Evolutionary conservation across 148 eudicot genomes (phyloP).

Genomic region (Amaranthus cruentus): DNA sequence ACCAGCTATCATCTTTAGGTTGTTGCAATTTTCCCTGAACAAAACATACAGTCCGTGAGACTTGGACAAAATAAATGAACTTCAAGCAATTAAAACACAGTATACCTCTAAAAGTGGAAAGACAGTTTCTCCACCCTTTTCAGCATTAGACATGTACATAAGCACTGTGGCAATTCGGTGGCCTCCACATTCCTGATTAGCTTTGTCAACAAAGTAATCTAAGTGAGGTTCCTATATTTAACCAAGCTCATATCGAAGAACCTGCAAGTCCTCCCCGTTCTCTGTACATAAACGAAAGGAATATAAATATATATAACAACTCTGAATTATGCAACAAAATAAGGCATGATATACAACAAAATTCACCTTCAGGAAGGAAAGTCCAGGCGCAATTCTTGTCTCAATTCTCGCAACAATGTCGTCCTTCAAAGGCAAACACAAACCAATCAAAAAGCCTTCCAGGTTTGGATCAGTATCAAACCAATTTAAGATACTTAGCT

Average conservation of each 20-base stretch:
- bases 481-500: no score
- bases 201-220: conserved; percentile 71
- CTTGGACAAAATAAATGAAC: background rate
- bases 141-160: conserved; percentile 80
- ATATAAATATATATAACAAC: conserved; percentile 4
- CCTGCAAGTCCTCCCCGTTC: conserved; percentile 85
- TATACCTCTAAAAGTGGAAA: conserved; percentile 71
- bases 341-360: background rate
- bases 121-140: conserved; percentile 86
- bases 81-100: background rate
- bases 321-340: background rate
- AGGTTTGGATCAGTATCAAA: background rate
- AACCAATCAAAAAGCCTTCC: background rate
- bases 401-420: conserved; percentile 64
- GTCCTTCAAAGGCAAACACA: conserved; percentile 43
- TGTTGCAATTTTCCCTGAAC: conserved; percentile 44
- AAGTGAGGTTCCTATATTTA: conserved; percentile 91
- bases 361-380: conserved; percentile 74
- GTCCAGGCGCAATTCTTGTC: conserved; percentile 84
- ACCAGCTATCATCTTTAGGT: conserved; percentile 61
- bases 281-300: conserved; percentile 32
- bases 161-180: conserved; percentile 85
- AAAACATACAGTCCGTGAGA: conserved; percentile 13
- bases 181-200: conserved; percentile 71
- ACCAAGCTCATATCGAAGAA: conserved; percentile 76